These are phyloP conservation scores for Paecilomyces sp. DNA, from an alignment of 2,329 filamentous ascomycete genomes.

Conservation along the genomic window DNA sequence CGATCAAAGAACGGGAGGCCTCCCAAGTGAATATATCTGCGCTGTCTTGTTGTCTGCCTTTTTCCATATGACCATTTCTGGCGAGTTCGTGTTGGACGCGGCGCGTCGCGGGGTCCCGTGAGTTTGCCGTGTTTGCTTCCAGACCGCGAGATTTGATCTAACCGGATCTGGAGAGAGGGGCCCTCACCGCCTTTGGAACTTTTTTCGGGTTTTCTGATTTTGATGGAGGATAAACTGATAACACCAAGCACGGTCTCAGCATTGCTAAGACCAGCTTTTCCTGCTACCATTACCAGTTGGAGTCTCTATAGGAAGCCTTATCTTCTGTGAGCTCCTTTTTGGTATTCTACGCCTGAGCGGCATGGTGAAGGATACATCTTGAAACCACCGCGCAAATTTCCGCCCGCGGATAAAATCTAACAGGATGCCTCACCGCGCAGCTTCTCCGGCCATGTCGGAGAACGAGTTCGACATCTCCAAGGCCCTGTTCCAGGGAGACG, in stretches of 20 bases:
- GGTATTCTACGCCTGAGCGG: background rate
- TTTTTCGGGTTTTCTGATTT: conserved; percentile 13
- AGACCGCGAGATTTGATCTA: background rate
- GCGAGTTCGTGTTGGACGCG: conserved; percentile 29
- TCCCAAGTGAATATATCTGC: background rate
- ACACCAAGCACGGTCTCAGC: conserved; percentile 1
- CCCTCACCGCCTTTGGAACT: conserved; percentile 21
- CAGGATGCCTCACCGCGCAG: conserved; percentile 63
- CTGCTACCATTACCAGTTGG: background rate
- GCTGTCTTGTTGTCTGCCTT: background rate
- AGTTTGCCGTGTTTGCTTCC: conserved; percentile 13
- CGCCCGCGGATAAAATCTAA: background rate
- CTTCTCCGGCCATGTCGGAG: conserved; percentile 79
- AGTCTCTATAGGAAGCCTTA: background rate
- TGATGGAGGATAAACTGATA: conserved; percentile 5
- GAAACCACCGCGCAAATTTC: background rate
- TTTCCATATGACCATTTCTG: conserved; percentile 32
- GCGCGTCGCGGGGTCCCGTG: conserved; percentile 25
- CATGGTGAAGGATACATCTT: background rate
- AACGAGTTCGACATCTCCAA: conserved; percentile 85
- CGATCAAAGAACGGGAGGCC: background rate
- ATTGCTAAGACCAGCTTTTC: background rate
- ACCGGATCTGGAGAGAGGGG: background rate
- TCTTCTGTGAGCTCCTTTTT: background rate
- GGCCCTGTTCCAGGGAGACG: conserved; percentile 60